Base-by-base conservation (phyloP, 2,329 filamentous ascomycete species). In the Cladosporium sp. region DNA sequence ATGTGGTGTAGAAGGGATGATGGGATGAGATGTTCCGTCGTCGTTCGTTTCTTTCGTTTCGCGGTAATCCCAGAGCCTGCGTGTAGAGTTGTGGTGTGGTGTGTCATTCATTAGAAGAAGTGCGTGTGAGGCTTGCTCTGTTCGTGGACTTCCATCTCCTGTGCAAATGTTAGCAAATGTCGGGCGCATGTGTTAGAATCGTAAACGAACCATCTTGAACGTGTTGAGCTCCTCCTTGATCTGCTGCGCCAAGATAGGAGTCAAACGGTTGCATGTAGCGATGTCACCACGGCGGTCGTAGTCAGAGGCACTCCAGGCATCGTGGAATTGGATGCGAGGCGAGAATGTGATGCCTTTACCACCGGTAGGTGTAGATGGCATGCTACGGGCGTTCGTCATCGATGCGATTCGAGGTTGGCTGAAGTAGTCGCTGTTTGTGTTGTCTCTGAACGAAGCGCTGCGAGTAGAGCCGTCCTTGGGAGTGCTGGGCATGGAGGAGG, bases 81-180 rank as follows among this genome's bases (percentile, higher is more conserved):
- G 38, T 59, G 47, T 45, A 42, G 22, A 36, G 30, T 25, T 59
- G 49, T 51, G 28, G 28, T 52, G 50, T 37, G 40, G 49, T 22
- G 45, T 42, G 47, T 82, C 78, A 76, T 93, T 82, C 78, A 76
- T 93, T 85, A 99, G 82, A 99, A 97, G 84, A 99, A 99, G 83
- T 99, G 94, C 69, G 94, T 99, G 82, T 99, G 97, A 71, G 97
- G 92, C 80, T 97, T 99, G 66, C 94, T 97, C 74, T 88, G 90
- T 78, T 97, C 94, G 75, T 99, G 94, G 70, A 99, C 94, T 81
- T 97, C 94, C 94, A 99, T 99, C 80, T 99, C 94, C 94, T 97
- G 14, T 15, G 11, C 9, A n/a, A 17, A 45, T 39, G 67, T 84
- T 74, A 84, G 79, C 65, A 63, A 51, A 47, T 34, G 20, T 22